These are phyloP conservation scores for Candida sp. DNA, from an alignment of 1,139 yeast genomes.

Conservation along the genomic window DNA sequence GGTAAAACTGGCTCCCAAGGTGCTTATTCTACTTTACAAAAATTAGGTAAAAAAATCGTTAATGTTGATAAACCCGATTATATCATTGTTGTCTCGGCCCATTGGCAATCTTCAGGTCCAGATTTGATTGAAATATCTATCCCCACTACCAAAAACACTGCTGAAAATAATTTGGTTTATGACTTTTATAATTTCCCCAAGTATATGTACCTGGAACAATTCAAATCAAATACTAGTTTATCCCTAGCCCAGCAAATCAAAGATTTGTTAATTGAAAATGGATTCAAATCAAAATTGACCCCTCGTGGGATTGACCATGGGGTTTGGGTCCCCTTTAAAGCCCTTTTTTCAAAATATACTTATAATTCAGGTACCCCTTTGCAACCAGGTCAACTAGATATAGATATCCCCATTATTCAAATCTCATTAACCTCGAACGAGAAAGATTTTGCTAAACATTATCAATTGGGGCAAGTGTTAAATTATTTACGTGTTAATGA, in stretches of 20 bases:
- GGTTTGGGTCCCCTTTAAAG: conserved; percentile 76
- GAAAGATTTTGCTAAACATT: conserved; percentile 45
- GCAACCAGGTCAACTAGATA: conserved; percentile 38
- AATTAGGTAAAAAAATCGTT: conserved; percentile 50
- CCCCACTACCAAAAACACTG: conserved; percentile 24
- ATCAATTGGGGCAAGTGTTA: conserved; percentile 54
- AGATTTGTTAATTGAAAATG: conserved; percentile 33
- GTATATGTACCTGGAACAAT: conserved; percentile 59
- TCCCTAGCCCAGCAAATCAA: conserved; percentile 44
- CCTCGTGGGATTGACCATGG: conserved; percentile 78
- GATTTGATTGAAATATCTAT: conserved; percentile 48
- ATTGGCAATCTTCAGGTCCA: conserved; percentile 57
- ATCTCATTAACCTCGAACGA: conserved; percentile 55
- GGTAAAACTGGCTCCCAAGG: conserved; percentile 46
- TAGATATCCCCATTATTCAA: conserved; percentile 51
- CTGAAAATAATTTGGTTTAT: conserved; percentile 47
- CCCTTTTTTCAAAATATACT: conserved; percentile 53
- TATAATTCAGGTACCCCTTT: conserved; percentile 16
- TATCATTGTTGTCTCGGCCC: conserved; percentile 67
- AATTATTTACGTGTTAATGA: conserved; percentile 45
- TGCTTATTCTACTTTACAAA: conserved; percentile 52
- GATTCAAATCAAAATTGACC: conserved; percentile 42
- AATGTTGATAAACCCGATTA: conserved; percentile 56
- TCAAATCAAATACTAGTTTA: conserved; percentile 45
- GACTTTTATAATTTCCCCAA: conserved; percentile 74